phyloP scores from a whole-genome alignment of 495 filamentous ascomycete species.

The Ramalina peruviana region DNA sequence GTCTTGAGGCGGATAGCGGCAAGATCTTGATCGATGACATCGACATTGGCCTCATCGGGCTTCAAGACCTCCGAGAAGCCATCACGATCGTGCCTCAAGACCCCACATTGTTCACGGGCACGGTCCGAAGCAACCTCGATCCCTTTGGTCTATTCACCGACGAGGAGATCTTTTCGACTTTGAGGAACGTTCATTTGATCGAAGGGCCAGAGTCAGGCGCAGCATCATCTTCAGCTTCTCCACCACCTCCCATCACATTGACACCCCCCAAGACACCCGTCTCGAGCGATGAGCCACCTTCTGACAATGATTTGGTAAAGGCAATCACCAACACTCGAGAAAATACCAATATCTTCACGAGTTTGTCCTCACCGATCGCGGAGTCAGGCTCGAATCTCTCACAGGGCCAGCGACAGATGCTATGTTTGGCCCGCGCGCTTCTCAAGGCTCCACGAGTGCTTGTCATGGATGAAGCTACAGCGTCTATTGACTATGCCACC shows the following conservation, averaged over 20 bases:
- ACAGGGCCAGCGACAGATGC: constrained; percentile 88
- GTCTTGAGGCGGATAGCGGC: constrained; percentile 84
- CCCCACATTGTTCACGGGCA: constrained; percentile 92
- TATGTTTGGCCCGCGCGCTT: constrained; percentile 88
- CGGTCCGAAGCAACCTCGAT: constrained; percentile 88
- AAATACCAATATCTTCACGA: constrained; percentile 92
- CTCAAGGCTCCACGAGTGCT: constrained; percentile 85
- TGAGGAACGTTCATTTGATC: constrained; percentile 86
- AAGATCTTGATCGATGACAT: constrained; percentile 83
- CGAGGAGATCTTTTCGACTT: constrained; percentile 74
- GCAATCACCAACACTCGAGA: constrained; percentile 26
- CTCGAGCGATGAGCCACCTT: constrained; percentile 9
- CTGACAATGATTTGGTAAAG: constrained; percentile 24
- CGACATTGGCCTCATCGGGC: constrained; percentile 76
- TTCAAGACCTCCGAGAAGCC: constrained; percentile 79
- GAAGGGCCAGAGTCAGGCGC: constrained; percentile 30
- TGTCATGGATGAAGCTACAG: constrained; percentile 98
- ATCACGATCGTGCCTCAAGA: constrained; percentile 99
- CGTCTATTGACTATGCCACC: constrained; percentile 93
- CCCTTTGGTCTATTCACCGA: constrained; percentile 87
- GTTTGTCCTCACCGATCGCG: constrained; percentile 68
- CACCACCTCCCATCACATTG: constrained; percentile 23
- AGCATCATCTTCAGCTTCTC: constrained; percentile 30
- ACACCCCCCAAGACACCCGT: constrained; percentile 12
- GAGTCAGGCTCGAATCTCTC: constrained; percentile 95